Conservation (phyloP, 2,329 filamentous ascomycete genomes). For the Fusarium falciforme region DNA sequence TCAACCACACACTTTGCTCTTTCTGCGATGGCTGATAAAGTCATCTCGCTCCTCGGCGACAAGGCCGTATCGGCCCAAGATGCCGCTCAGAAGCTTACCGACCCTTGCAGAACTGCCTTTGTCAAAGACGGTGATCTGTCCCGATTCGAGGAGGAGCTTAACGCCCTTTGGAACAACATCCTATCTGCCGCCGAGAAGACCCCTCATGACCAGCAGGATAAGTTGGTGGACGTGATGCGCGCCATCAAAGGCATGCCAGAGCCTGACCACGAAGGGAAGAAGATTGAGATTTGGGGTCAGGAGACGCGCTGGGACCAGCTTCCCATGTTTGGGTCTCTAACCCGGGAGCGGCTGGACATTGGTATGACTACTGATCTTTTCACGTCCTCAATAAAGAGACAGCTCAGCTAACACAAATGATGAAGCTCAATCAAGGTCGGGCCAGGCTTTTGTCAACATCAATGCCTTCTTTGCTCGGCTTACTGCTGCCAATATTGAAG, state of each 20-base stretch:
- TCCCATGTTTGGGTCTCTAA: conserved; percentile 28
- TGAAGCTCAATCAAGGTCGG: conserved; percentile 25
- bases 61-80: conserved; percentile 14
- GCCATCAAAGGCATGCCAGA: conserved; percentile 27
- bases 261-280: conserved; percentile 18
- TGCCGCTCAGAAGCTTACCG: conserved; percentile 21
- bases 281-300: conserved; percentile 29
- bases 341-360: conserved; percentile 31
- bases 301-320: conserved; percentile 31
- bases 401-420: neutral
- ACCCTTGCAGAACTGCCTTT: conserved; percentile 16
- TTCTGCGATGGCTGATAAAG: conserved; percentile 23
- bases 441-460: conserved; percentile 18
- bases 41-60: conserved; percentile 9
- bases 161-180: conserved; percentile 24
- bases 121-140: conserved; percentile 15
- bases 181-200: conserved; percentile 34
- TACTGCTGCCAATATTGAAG: conserved; percentile 17
- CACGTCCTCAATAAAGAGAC: neutral
- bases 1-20: neutral
- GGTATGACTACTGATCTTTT: conserved; percentile 3
- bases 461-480: conserved; percentile 32
- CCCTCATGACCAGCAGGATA: conserved; percentile 34
- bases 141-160: conserved; percentile 23
- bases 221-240: conserved; percentile 34